These are phyloP conservation scores for Bromus sterilis DNA, from an alignment of 176 grass and related monocot genomes.

Conservation along the genomic window DNA sequence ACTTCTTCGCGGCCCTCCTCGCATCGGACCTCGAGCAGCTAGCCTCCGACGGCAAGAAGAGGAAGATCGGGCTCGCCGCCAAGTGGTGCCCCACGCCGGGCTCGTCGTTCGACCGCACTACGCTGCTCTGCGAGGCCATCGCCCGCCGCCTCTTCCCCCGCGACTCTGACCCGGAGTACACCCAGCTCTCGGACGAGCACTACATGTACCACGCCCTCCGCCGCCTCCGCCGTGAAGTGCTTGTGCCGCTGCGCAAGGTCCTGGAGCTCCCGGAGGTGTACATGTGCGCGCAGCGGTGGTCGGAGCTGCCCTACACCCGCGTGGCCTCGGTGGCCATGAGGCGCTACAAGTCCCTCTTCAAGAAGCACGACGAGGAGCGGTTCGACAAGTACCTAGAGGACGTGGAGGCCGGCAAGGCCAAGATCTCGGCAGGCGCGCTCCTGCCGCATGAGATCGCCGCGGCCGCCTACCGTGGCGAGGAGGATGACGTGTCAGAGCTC, in stretches of 20 bases:
- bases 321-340: slow-evolving; percentile 43
- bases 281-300: slow-evolving; percentile 41
- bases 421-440: too few species aligned
- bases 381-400: too few species aligned
- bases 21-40: slow-evolving; percentile 30
- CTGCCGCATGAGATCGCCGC: too few species aligned
- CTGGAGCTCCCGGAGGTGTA: slow-evolving; percentile 48
- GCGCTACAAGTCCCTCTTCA: too few species aligned
- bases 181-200: slow-evolving; percentile 27
- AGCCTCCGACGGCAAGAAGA: background rate
- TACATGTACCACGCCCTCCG: slow-evolving; percentile 37
- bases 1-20: slow-evolving; percentile 41
- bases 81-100: slow-evolving; percentile 61
- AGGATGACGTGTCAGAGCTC: too few species aligned
- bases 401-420: too few species aligned
- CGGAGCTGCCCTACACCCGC: slow-evolving; percentile 37
- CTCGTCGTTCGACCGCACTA: slow-evolving; percentile 32
- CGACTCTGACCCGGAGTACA: slow-evolving; percentile 22
- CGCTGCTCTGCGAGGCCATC: slow-evolving; percentile 57
- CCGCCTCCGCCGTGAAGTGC: slow-evolving; percentile 31
- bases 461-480: too few species aligned
- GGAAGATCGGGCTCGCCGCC: slow-evolving; percentile 40
- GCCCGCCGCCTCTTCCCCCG: slow-evolving; percentile 42
- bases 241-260: slow-evolving; percentile 20
- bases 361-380: too few species aligned